Base-by-base conservation (phyloP, 1,284 basidiomycete genomes). In the Sporisorium scitamineum region DNA sequence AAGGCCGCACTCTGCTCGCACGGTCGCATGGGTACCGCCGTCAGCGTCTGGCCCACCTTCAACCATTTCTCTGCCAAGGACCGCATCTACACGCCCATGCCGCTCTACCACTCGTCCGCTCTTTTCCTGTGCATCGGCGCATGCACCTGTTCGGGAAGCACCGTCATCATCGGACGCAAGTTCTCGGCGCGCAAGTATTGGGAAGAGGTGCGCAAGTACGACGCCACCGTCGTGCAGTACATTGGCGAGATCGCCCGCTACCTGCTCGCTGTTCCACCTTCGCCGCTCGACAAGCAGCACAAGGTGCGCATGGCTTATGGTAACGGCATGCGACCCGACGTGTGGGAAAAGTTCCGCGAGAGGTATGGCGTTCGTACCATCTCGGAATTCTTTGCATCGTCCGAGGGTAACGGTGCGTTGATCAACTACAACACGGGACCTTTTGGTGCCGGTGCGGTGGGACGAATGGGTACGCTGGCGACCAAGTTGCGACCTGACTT, bases 11-110 rank as follows among this genome's bases (percentile, higher is more conserved):
- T 80, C 29, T 80, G 82, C 69, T 81, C 80, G 6, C 85, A 86
- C 65, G 85, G 85, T 11, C 73, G 85, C 26, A 78, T 82, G 39
- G 78, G 76, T 5, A 80, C 70, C 37, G 82, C 78, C 34, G 61
- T 64, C 55, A 61, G 71, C 37, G 78, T 84, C 44, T 83, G 79
- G 80, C 73, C 79, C 27, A 66, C 34, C 31, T 58, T 80, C 53
- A 80, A 80, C 72, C 41, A 55, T 24, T 81, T 82, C 55, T 55
- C 54, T 22, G 45, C 53, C 45, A 71, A 66, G 29, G 82, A 84
- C 60, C 66, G 80, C 29, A 86, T 86, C 67, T 86, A 85, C 74
- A 86, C 85, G 5, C 82, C 83, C 18, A 86, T 86, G 85, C 85
- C 85, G 13, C 63, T 83, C 32, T 83, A 83, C 67, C 81, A 83